Conservation (phyloP, 1,284 basidiomycete species). For the Sporisorium iseilematis-ciliati region DNA sequence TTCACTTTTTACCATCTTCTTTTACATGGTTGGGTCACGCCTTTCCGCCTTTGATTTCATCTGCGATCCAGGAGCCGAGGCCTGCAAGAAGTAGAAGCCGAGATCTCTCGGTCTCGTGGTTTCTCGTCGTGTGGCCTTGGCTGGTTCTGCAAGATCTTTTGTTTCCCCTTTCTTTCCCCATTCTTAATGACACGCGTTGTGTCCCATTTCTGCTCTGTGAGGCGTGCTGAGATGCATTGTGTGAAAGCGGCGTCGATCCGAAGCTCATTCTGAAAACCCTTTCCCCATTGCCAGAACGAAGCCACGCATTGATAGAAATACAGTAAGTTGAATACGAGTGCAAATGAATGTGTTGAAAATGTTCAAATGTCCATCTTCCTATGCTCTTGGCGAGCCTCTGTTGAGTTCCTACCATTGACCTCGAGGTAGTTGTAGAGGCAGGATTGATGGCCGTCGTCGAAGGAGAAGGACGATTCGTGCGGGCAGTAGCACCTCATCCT, state of each 20-base stretch:
- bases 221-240: no score
- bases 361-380: conserved; percentile 18
- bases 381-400: conserved; percentile 15
- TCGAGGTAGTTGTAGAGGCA: conserved; percentile 41
- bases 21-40: background rate
- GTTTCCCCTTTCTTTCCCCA: background rate
- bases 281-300: background rate
- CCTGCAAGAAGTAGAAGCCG: no score
- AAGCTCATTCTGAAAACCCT: background rate
- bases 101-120: no score
- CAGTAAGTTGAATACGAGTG: background rate
- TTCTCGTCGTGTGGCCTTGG: no score
- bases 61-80: background rate
- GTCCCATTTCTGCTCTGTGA: background rate
- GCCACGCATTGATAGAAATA: background rate
- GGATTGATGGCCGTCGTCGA: conserved; percentile 30
- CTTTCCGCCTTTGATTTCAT: background rate
- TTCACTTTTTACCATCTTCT: background rate
- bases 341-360: background rate
- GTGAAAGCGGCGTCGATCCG: no score
- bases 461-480: conserved; percentile 39
- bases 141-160: background rate
- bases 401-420: conserved; percentile 31
- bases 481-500: conserved; percentile 37
- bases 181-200: conserved; percentile 9